Evolutionary conservation across 2,329 filamentous ascomycete genomes (phyloP).

Genomic region (Sporothrix brasiliensis): DNA sequence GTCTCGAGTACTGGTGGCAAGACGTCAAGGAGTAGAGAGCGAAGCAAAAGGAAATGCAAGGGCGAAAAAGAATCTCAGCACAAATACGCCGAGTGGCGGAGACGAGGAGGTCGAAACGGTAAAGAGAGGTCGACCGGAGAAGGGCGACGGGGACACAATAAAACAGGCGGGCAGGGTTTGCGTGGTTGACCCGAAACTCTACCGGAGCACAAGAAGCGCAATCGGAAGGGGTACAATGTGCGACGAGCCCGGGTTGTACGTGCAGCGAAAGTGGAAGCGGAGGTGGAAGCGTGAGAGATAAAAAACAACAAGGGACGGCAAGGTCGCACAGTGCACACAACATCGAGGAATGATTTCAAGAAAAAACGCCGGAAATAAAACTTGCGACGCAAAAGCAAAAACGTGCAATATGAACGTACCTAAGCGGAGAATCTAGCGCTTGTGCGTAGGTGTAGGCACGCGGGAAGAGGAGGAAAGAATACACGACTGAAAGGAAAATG

Average conservation of each 20-base stretch:
- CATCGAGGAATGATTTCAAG: background rate
- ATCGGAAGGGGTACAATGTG: slow-evolving; percentile 31
- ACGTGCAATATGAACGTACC: slow-evolving; percentile 19
- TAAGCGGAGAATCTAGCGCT: slow-evolving; percentile 11
- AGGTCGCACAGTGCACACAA: no score
- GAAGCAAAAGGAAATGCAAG: slow-evolving; percentile 36
- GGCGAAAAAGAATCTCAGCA: slow-evolving; percentile 37
- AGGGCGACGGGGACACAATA: slow-evolving; percentile 18
- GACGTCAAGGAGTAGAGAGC: slow-evolving; percentile 18
- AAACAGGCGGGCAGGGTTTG: background rate
- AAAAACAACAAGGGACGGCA: background rate
- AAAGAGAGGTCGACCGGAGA: background rate
- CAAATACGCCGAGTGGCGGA: slow-evolving; percentile 18
- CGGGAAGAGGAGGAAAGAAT: background rate
- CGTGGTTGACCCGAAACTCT: slow-evolving; percentile 28
- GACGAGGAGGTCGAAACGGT: background rate
- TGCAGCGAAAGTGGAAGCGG: slow-evolving; percentile 2
- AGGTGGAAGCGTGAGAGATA: background rate
- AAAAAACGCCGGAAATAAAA: background rate
- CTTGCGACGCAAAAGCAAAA: background rate
- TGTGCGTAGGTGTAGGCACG: background rate
- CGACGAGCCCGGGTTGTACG: slow-evolving; percentile 15
- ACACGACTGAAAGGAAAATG: background rate
- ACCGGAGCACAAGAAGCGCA: slow-evolving; percentile 30
- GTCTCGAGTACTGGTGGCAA: background rate